Base-by-base conservation (phyloP, 2,329 filamentous ascomycete genomes). In the Botrytis squamosa region DNA sequence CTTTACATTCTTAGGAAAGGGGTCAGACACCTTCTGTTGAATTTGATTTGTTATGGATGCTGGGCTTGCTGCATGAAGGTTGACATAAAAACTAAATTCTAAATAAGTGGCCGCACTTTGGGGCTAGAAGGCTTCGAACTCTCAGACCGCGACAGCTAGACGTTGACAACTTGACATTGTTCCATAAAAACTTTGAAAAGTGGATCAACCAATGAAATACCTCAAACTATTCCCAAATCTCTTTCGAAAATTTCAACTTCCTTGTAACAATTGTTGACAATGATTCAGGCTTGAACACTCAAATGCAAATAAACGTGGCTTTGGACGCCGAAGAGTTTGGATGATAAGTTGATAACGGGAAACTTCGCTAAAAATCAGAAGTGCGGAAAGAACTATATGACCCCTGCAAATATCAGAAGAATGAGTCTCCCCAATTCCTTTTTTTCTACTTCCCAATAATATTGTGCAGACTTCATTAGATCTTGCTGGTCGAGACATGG, bases 181-280 rank as follows among this genome's bases (percentile, higher is more conserved):
- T 57, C n/a, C 29, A 67, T 40, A 33, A 68, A 72, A 72, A 68
- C 52, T 49, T 10, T 68, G 49, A 72, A 72, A 72, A 67, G 63
- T 72, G 70, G 70, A 49, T 3, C 49, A 25, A 49, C 29, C 29
- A 59, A 42, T 68, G 12, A 60, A 42, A 63, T 42, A 1, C 38
- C 22, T 59, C 42, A 22, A 1, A 36, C 16, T 57, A 72, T 68
- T n/a, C 40, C 40, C 38, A 36, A 57, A 68, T 36, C 44, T 44
- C 25, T 59, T 9, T 16, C 38, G 36, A 68, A 44, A 62, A 16
- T 29, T 46, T 42, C 52, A 70, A 18, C 55, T 64, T 44, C 66
- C 66, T 57, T 42, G 65, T 29, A 67, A 67, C 22, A 18, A 55
- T 29, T 64, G 40, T 65, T 33, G 25, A 29, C 62, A 44, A 64